A percentile compares a stretch with the other conserved stretches of the same genome.
phyloP scores from a whole-genome alignment of 495 filamentous ascomycete genomes.

The Hypoxylon trugodes region DNA sequence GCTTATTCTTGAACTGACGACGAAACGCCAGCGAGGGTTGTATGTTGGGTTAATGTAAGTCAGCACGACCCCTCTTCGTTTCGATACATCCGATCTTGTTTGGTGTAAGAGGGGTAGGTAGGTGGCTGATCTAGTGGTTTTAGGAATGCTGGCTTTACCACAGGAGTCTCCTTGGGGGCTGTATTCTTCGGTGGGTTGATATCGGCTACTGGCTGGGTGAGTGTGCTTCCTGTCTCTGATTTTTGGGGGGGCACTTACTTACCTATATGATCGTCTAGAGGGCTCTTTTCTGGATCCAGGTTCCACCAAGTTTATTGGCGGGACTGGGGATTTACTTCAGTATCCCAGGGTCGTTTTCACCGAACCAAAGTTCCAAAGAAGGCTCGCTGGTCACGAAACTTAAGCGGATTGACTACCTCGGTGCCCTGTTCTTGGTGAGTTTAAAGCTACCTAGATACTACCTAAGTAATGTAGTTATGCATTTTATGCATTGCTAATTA shows the following conservation, averaged over 20 bases:
- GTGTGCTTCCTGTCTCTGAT: slow-evolving; percentile 27
- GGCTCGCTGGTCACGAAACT: slow-evolving; percentile 56
- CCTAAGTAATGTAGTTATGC: not conserved
- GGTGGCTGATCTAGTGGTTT: too few species aligned
- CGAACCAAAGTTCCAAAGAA: slow-evolving; percentile 33
- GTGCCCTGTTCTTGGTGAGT: slow-evolving; percentile 67
- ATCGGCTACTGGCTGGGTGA: slow-evolving; percentile 72
- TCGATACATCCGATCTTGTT: not conserved
- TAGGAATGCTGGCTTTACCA: slow-evolving; percentile 64
- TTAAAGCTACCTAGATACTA: not conserved
- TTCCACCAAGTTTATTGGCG: slow-evolving; percentile 63
- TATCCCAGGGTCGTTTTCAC: slow-evolving; percentile 58
- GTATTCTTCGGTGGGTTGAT: slow-evolving; percentile 72
- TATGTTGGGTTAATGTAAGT: slow-evolving; percentile 72
- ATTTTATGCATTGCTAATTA: slow-evolving; percentile 9
- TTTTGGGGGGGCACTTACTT: not conserved
- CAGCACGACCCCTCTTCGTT: not conserved
- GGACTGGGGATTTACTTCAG: slow-evolving; percentile 67
- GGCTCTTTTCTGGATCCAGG: slow-evolving; percentile 72
- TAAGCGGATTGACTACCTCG: slow-evolving; percentile 72
- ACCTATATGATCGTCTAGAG: slow-evolving; percentile 55
- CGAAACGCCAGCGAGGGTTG: slow-evolving; percentile 69
- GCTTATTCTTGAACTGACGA: slow-evolving; percentile 71
- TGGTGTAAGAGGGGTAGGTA: not conserved
- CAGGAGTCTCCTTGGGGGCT: slow-evolving; percentile 74